Evolutionary conservation across 345 rosid species (phyloP).

Genomic region (Dimocarpus longan): DNA sequence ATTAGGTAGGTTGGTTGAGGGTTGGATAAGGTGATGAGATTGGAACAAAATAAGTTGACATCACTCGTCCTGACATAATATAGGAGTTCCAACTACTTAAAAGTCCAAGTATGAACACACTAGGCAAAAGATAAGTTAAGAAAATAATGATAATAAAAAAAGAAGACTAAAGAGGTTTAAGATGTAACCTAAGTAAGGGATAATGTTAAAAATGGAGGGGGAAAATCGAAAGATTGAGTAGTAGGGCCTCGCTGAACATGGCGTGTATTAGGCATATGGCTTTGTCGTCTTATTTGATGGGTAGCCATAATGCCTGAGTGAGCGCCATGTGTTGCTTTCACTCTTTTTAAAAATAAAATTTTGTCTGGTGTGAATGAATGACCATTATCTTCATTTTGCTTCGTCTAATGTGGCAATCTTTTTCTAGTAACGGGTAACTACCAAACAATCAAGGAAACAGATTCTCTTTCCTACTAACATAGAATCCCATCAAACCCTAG

Average conservation of each 20-base stretch:
- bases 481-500: constrained; percentile 17
- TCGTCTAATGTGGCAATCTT: not conserved
- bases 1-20: not conserved
- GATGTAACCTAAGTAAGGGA: constrained; percentile 34
- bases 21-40: not conserved
- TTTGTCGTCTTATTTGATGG: not conserved
- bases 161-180: not conserved
- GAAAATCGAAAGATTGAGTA: not conserved
- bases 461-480: not conserved
- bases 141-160: not conserved
- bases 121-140: not conserved
- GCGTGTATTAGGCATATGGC: not conserved
- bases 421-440: not conserved
- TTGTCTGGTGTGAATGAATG: constrained; percentile 22
- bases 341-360: not conserved
- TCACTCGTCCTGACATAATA: not conserved
- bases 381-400: not conserved
- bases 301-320: not conserved
- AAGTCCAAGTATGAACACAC: not conserved
- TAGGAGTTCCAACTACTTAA: not conserved
- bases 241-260: constrained; percentile 5
- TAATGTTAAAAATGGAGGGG: constrained; percentile 7
- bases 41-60: not conserved
- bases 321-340: constrained; percentile 21
- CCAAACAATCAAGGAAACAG: not conserved